phyloP scores from a whole-genome alignment of 768 basidiomycete species.

The Dioszegia crocea region DNA sequence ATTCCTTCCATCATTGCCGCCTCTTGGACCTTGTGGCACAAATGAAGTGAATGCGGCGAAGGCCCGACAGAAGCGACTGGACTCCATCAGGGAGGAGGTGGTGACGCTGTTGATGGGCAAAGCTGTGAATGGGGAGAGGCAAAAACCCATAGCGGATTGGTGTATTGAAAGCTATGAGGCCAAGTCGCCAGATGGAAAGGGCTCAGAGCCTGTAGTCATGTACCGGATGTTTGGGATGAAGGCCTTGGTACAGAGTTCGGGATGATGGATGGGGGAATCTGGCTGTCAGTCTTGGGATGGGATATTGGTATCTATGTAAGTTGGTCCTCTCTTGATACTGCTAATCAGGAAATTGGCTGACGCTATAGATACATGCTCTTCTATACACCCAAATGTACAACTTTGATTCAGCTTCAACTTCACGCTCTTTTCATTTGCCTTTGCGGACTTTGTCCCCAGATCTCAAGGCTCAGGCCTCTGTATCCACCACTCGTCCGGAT shows the following conservation, averaged over 20 bases:
- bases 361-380: not conserved
- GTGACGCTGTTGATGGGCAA: conserved; percentile 24
- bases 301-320: too few species aligned
- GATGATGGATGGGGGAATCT: not conserved
- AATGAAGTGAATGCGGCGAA: conserved; percentile 23
- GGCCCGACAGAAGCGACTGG: not conserved
- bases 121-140: conserved; percentile 26
- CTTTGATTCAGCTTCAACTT: not conserved
- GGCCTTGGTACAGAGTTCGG: not conserved
- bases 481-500: not conserved
- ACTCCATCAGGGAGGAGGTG: conserved; percentile 6
- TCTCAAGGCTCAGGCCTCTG: not conserved
- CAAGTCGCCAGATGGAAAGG: not conserved
- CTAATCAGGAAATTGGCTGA: not conserved
- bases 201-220: conserved; percentile 3
- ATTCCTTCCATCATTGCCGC: conserved; percentile 35
- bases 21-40: conserved; percentile 4
- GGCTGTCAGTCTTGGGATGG: too few species aligned
- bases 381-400: not conserved
- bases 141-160: conserved; percentile 27
- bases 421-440: not conserved
- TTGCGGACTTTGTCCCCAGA: too few species aligned
- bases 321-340: too few species aligned
- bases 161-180: conserved; percentile 19
- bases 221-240: conserved; percentile 23